Conservation (phyloP, 2,329 filamentous ascomycete genomes). For the Lasiodiplodia theobromae region DNA sequence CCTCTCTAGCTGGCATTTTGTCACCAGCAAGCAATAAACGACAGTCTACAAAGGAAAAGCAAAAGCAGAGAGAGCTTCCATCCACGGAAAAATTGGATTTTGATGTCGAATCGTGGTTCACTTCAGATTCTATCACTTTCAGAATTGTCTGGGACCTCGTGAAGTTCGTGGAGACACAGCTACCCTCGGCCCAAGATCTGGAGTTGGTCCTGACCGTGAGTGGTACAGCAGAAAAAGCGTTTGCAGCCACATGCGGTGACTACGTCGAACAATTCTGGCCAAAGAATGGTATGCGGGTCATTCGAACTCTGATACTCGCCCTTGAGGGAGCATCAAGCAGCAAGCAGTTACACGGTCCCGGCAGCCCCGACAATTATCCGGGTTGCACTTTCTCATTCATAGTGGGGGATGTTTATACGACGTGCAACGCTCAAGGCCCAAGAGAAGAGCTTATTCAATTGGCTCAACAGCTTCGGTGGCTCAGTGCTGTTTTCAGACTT, state of each 20-base stretch:
- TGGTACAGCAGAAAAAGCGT: neutral
- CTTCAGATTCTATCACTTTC: neutral
- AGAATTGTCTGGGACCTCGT: neutral
- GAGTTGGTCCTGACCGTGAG: neutral
- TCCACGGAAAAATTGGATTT: too few relatives aligned
- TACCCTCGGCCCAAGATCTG: neutral
- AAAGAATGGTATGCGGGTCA: neutral
- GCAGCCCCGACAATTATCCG: neutral
- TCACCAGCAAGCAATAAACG: too few relatives aligned
- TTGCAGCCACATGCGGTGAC: neutral
- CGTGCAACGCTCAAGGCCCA: neutral
- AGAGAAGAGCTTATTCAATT: neutral
- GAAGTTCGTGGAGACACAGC: neutral
- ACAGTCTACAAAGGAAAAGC: too few relatives aligned
- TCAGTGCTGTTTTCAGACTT: neutral
- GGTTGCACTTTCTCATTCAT: neutral
- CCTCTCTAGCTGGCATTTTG: too few relatives aligned
- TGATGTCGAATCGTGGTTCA: too few relatives aligned
- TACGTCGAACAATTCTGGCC: neutral
- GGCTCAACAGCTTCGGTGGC: neutral
- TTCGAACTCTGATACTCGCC: neutral
- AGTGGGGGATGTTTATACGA: neutral
- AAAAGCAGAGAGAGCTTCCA: too few relatives aligned
- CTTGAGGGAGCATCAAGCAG: neutral
- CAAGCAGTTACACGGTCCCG: too few relatives aligned